A percentile compares a stretch with the other conserved stretches of the same genome.
These are phyloP conservation scores for Guadua angustifolia DNA, from an alignment of 176 grass and related monocot genomes.

Conservation along the genomic window DNA sequence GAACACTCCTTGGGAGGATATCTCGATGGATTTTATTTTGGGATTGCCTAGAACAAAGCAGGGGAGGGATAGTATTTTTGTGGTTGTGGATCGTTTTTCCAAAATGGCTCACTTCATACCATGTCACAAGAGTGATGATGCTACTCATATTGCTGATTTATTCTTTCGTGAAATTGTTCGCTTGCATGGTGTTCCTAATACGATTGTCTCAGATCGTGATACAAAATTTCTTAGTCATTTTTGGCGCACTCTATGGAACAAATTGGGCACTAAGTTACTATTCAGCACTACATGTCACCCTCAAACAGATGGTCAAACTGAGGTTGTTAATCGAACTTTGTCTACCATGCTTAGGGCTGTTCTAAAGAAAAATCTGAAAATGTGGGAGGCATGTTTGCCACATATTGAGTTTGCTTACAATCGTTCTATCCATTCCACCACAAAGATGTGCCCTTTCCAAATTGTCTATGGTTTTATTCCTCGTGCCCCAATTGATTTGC, in stretches of 20 bases:
- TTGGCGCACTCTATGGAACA: too few species aligned
- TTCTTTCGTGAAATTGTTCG: neutral
- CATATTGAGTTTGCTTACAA: neutral
- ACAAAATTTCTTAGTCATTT: too few species aligned
- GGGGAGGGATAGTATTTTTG: neutral
- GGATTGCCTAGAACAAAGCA: neutral
- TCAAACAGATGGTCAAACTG: too few species aligned
- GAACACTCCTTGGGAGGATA: neutral
- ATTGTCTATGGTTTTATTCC: too few species aligned
- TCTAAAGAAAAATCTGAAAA: neutral
- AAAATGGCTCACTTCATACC: neutral
- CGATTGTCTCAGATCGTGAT: neutral
- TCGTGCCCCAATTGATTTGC: neutral
- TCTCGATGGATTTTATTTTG: neutral
- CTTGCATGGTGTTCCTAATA: neutral
- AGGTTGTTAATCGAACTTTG: neutral
- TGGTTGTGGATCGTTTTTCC: neutral
- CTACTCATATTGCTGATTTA: neutral
- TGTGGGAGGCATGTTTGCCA: neutral
- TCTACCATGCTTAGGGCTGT: neutral
- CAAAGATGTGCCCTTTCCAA: neutral
- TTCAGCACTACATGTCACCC: too few species aligned
- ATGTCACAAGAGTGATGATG: neutral
- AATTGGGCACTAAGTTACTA: too few species aligned
- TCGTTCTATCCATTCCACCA: neutral